These are phyloP conservation scores for Phyllosticta ampelicida DNA, from an alignment of 2,329 filamentous ascomycete species.

Conservation along the genomic window DNA sequence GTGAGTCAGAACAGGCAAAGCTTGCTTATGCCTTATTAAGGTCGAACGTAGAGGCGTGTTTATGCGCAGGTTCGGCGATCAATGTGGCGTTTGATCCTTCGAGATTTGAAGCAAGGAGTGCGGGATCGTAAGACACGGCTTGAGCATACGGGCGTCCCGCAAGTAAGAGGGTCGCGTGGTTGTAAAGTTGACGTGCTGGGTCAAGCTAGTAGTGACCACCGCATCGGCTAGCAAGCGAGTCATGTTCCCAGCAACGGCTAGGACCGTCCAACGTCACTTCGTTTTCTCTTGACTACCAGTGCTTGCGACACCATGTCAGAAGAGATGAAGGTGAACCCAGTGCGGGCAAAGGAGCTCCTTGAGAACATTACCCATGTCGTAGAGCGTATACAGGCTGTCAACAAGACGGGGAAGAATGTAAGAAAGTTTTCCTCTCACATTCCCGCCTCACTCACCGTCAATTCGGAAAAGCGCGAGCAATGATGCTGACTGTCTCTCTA, in stretches of 20 bases:
- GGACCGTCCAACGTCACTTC: background rate
- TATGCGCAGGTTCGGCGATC: background rate
- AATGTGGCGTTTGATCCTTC: background rate
- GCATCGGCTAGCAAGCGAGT: background rate
- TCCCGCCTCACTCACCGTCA: background rate
- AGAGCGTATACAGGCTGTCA: constrained; percentile 31
- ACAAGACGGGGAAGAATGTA: constrained; percentile 23
- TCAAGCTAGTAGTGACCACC: background rate
- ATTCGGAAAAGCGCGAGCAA: background rate
- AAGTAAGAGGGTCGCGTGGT: background rate
- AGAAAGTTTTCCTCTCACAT: background rate
- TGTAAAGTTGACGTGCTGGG: background rate
- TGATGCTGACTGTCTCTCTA: constrained; percentile 22
- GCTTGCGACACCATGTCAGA: constrained; percentile 19
- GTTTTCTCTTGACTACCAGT: background rate
- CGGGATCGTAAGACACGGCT: background rate
- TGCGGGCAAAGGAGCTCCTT: constrained; percentile 35
- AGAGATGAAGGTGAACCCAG: constrained; percentile 31
- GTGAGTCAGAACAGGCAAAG: background rate
- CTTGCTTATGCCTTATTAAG: background rate
- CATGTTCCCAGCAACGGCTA: background rate
- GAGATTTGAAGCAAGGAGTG: background rate
- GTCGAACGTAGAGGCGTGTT: background rate
- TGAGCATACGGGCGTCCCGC: background rate
- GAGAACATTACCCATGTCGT: constrained; percentile 35